Percentiles rank a stretch among this genome's conserved stretches.
Evolutionary conservation across 2,329 filamentous ascomycete species (phyloP).

Genomic region (Ophiostoma tasmaniense): DNA sequence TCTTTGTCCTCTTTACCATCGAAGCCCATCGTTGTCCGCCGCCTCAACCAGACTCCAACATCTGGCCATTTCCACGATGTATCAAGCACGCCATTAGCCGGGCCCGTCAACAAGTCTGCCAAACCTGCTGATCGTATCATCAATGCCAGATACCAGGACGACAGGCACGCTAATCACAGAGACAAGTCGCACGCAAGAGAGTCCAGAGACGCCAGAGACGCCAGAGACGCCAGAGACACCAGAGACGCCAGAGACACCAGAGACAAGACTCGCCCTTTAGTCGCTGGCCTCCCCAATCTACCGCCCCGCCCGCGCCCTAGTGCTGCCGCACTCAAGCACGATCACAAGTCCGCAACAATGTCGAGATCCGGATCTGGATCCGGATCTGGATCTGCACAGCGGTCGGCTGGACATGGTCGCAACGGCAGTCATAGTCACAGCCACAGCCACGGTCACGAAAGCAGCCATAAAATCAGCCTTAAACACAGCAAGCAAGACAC

Average conservation of each 20-base stretch:
- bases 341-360: background rate
- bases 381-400: background rate
- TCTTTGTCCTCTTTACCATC: no score
- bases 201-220: background rate
- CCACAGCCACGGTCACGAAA: background rate
- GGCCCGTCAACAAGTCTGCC: no score
- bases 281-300: conserved; percentile 4
- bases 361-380: background rate
- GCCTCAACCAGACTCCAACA: background rate
- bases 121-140: no score
- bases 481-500: background rate
- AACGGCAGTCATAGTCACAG: background rate
- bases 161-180: background rate
- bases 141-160: background rate
- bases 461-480: no score
- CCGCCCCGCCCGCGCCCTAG: conserved; percentile 1
- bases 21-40: conserved; percentile 1
- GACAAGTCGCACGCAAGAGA: background rate
- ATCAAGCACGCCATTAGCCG: background rate
- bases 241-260: background rate
- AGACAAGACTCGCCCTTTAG: background rate
- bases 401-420: background rate
- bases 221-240: background rate
- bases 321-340: no score
- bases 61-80: background rate